Conservation (phyloP, 2,329 filamentous ascomycete genomes). For the Aspergillus pseudotamarii region DNA sequence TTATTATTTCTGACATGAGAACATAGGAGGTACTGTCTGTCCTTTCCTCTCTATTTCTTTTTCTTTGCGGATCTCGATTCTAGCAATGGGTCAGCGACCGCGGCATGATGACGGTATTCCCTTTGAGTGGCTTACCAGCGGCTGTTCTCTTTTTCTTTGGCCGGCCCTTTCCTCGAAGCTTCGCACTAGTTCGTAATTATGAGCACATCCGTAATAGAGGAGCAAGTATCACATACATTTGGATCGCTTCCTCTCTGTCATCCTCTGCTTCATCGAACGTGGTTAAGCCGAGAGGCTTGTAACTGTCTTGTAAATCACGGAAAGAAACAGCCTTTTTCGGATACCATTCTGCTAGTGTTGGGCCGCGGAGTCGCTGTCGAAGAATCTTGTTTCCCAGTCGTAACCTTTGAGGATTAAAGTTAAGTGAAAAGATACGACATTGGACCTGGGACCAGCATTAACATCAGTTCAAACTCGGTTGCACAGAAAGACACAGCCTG, state of each 20-base stretch:
- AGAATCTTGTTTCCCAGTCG: conserved; percentile 91
- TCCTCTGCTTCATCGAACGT: conserved; percentile 78
- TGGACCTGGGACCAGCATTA: conserved; percentile 63
- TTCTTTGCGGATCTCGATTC: conserved; percentile 32
- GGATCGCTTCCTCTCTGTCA: conserved; percentile 68
- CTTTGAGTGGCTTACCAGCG: conserved; percentile 36
- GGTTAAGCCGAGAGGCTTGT: conserved; percentile 64
- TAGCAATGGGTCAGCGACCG: conserved; percentile 11
- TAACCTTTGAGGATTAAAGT: conserved; percentile 80
- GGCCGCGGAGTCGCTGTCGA: conserved; percentile 84
- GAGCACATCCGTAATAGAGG: not conserved
- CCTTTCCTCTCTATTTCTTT: conserved; percentile 26
- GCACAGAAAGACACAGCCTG: not conserved
- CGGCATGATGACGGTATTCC: not conserved
- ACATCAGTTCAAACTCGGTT: not conserved
- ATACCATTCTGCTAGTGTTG: conserved; percentile 83
- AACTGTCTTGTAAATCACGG: conserved; percentile 71
- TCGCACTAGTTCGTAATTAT: conserved; percentile 56
- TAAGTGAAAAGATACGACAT: conserved; percentile 89
- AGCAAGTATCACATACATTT: conserved; percentile 54
- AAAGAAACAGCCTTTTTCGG: conserved; percentile 73
- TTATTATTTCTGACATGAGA: not conserved
- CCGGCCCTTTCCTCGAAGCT: conserved; percentile 79
- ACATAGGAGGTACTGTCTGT: too few relatives aligned
- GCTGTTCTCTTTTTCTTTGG: conserved; percentile 83